Percentiles rank a stretch among this genome's conserved stretches.
phyloP scores from a whole-genome alignment of 2,329 filamentous ascomycete species.

The Rhexocercosporidium sp. region DNA sequence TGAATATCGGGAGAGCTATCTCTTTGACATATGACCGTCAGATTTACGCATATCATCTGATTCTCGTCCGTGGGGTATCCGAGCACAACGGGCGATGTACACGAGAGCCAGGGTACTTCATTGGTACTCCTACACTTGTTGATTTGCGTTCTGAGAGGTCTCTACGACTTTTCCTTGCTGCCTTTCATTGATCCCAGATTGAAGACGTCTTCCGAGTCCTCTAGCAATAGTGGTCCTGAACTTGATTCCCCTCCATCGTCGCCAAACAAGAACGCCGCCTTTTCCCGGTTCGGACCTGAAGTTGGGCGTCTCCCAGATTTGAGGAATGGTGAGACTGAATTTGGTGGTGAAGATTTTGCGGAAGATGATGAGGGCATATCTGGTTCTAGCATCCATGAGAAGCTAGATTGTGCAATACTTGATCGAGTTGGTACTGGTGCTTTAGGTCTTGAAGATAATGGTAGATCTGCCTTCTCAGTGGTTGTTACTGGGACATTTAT shows the following conservation, averaged over 20 bases:
- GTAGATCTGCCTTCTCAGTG: conserved; percentile 9
- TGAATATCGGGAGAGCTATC: background rate
- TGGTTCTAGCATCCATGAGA: conserved; percentile 77
- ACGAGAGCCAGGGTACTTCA: background rate
- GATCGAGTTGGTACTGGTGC: conserved; percentile 64
- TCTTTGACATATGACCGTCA: background rate
- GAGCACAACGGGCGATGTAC: background rate
- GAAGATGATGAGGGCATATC: conserved; percentile 32
- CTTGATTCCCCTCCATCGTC: conserved; percentile 37
- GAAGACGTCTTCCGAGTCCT: conserved; percentile 38
- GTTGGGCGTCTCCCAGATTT: conserved; percentile 36
- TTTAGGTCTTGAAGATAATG: conserved; percentile 34
- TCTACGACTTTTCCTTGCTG: conserved; percentile 26
- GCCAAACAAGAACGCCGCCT: conserved; percentile 43
- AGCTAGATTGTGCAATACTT: conserved; percentile 74
- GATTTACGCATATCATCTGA: conserved; percentile 4
- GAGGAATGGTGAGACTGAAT: conserved; percentile 38
- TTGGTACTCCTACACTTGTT: background rate
- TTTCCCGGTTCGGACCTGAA: conserved; percentile 39
- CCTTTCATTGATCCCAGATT: conserved; percentile 37
- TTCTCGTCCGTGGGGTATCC: background rate
- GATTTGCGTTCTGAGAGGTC: background rate
- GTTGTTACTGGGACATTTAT: conserved; percentile 2
- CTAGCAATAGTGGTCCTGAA: conserved; percentile 26
- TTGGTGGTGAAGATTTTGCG: conserved; percentile 33